phyloP scores from a whole-genome alignment of 495 filamentous ascomycete species.

The Tuber borchii region DNA sequence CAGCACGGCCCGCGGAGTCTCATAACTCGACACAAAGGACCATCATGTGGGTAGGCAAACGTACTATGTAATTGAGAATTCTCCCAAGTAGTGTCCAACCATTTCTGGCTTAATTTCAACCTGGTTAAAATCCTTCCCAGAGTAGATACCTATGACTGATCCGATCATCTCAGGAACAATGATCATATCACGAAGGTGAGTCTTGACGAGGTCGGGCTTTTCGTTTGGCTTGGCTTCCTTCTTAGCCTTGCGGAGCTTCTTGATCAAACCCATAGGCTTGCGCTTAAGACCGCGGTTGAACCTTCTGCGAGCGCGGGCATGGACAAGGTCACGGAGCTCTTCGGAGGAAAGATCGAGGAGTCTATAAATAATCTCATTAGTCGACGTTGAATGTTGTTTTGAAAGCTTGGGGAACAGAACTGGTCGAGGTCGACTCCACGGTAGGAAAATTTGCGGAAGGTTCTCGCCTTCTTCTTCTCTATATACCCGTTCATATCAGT shows the following conservation, averaged over 20 bases:
- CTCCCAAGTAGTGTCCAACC: slow-evolving; percentile 98
- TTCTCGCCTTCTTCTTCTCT: slow-evolving; percentile 98
- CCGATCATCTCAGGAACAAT: slow-evolving; percentile 99
- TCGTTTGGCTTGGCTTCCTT: slow-evolving; percentile 99
- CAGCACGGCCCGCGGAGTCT: background rate
- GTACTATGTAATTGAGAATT: slow-evolving; percentile 99
- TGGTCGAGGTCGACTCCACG: slow-evolving; percentile 98
- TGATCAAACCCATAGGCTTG: slow-evolving; percentile 99
- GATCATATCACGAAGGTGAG: slow-evolving; percentile 98
- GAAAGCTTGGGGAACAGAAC: slow-evolving; percentile 45
- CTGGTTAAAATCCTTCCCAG: slow-evolving; percentile 99
- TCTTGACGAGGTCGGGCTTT: slow-evolving; percentile 98
- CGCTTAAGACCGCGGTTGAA: slow-evolving; percentile 99
- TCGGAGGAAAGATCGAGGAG: slow-evolving; percentile 98
- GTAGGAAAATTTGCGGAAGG: slow-evolving; percentile 99
- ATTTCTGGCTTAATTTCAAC: slow-evolving; percentile 99
- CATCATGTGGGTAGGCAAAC: slow-evolving; percentile 44
- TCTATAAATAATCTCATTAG: slow-evolving; percentile 47
- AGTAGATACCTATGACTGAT: slow-evolving; percentile 96
- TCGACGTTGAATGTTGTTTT: background rate
- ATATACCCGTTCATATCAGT: slow-evolving; percentile 21
- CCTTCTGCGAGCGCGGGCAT: slow-evolving; percentile 94
- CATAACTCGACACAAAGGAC: background rate
- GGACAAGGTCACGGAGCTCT: slow-evolving; percentile 97
- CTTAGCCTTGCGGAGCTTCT: slow-evolving; percentile 99